phyloP scores from a whole-genome alignment of 768 basidiomycete species.

The Lyophyllum atratum region DNA sequence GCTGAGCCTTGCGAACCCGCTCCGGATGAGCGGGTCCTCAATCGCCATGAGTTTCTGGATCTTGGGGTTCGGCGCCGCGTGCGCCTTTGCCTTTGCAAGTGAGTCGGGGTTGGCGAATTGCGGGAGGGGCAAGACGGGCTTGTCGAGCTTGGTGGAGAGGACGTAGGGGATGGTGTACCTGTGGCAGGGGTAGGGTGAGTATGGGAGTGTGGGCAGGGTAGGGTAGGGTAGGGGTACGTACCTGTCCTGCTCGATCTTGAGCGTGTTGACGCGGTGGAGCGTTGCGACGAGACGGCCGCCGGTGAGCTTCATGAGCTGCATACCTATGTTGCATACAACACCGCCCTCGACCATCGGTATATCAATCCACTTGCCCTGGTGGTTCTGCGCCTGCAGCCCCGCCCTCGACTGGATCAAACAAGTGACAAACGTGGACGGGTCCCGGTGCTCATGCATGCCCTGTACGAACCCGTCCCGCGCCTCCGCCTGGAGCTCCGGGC shows the following conservation, averaged over 20 bases:
- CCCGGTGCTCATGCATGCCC: constrained; percentile 34
- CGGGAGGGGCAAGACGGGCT: constrained; percentile 23
- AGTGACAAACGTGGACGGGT: constrained; percentile 31
- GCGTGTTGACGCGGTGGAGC: constrained; percentile 32
- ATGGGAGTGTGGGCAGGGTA: background rate
- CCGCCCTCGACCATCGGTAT: constrained; percentile 29
- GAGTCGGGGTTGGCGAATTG: constrained; percentile 22
- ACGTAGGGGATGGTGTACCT: constrained; percentile 32
- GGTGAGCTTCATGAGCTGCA: constrained; percentile 31
- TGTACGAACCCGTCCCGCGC: constrained; percentile 27
- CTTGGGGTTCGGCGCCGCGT: constrained; percentile 24
- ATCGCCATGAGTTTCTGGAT: constrained; percentile 25
- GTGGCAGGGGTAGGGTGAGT: background rate
- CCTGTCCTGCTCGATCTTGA: constrained; percentile 29
- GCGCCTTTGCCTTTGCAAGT: constrained; percentile 27
- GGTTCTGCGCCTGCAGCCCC: constrained; percentile 31
- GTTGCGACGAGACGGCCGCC: constrained; percentile 30
- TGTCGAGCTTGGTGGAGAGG: constrained; percentile 28
- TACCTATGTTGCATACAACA: constrained; percentile 33
- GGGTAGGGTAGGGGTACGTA: constrained; percentile 2
- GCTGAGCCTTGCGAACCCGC: constrained; percentile 28
- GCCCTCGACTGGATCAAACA: constrained; percentile 30
- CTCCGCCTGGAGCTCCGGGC: constrained; percentile 16
- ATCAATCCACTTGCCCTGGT: constrained; percentile 28
- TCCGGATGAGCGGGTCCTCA: constrained; percentile 24